These are phyloP conservation scores for Vigna hirtella DNA, from an alignment of 306 rosid species.

Conservation along the genomic window DNA sequence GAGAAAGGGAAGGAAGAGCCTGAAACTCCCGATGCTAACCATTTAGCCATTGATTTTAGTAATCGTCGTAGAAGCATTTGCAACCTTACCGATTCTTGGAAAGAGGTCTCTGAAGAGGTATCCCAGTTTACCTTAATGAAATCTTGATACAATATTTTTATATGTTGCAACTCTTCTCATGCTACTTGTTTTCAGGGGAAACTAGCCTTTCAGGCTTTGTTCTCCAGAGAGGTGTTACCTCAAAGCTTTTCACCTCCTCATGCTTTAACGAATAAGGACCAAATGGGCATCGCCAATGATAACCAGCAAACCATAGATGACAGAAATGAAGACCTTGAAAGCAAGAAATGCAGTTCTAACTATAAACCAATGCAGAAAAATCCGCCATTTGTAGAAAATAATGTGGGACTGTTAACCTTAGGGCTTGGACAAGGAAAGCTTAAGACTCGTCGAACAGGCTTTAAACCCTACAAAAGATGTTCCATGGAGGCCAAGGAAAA, in stretches of 20 bases:
- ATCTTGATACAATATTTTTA: constrained; percentile 24
- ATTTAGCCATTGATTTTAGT: constrained; percentile 57
- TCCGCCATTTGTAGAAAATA: constrained; percentile 46
- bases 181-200: constrained; percentile 65
- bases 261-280: constrained; percentile 50
- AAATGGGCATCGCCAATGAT: constrained; percentile 44
- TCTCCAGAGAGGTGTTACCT: constrained; percentile 82
- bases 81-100: constrained; percentile 81
- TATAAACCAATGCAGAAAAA: constrained; percentile 50
- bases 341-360: constrained; percentile 50
- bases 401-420: constrained; percentile 64
- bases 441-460: constrained; percentile 80
- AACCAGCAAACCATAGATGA: constrained; percentile 47
- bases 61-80: constrained; percentile 67
- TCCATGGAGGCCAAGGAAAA: constrained; percentile 77
- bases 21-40: constrained; percentile 61
- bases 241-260: constrained; percentile 90
- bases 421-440: constrained; percentile 78
- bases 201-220: constrained; percentile 88
- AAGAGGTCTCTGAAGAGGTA: constrained; percentile 97
- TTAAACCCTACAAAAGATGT: constrained; percentile 96
- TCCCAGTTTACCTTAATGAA: constrained; percentile 23
- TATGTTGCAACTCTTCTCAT: constrained; percentile 47
- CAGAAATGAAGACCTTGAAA: constrained; percentile 50
- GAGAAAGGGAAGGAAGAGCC: constrained; percentile 66